Conservation (phyloP, 148 eudicot genomes). For the Pouteria glomerata region DNA sequence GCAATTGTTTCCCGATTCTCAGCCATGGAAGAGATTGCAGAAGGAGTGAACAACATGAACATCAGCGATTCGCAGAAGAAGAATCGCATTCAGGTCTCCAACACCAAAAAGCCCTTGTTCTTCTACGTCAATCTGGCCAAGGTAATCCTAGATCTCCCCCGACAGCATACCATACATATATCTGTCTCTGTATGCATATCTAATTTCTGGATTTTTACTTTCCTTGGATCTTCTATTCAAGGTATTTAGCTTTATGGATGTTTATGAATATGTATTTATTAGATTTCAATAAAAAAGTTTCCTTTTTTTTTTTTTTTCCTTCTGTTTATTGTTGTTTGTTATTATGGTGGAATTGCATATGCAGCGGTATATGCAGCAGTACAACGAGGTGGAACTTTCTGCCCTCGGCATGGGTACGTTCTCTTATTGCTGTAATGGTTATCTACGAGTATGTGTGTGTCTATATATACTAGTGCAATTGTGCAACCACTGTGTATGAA, state of each 20-base stretch:
- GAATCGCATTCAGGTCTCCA: constrained; percentile 65
- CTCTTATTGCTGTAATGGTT: neutral
- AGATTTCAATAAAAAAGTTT: neutral
- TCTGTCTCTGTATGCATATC: neutral
- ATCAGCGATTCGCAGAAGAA: constrained; percentile 37
- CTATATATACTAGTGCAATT: no score
- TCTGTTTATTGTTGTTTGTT: neutral
- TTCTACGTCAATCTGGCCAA: constrained; percentile 74
- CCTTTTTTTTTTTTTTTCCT: neutral
- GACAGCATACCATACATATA: no score
- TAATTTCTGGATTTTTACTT: neutral
- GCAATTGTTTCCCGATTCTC: neutral
- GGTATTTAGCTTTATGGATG: neutral
- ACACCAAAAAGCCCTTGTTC: constrained; percentile 61
- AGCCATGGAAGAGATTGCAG: constrained; percentile 42
- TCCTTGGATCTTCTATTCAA: neutral
- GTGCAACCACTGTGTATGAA: no score
- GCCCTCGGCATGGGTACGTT: constrained; percentile 67
- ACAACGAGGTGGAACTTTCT: constrained; percentile 61
- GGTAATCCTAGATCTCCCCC: constrained; percentile 17
- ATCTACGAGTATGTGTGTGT: neutral
- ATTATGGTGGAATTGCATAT: neutral
- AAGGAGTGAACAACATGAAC: constrained; percentile 39
- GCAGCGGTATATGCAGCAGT: constrained; percentile 62
- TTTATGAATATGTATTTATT: neutral